phyloP scores from a whole-genome alignment of 75 land plant genomes.

The Picea glauca region DNA sequence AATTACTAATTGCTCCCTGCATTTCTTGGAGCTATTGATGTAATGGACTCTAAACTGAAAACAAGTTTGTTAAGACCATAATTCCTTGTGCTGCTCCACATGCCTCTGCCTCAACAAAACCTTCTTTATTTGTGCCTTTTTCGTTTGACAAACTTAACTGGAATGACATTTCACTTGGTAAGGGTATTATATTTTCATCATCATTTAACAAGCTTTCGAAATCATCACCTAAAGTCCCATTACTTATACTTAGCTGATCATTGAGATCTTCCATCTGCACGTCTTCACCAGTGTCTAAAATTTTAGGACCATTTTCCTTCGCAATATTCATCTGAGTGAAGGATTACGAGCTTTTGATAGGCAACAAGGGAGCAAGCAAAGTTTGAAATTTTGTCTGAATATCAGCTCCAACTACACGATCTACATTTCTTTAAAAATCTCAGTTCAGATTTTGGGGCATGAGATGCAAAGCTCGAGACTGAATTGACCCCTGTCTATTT shows the following conservation, averaged over 20 bases:
- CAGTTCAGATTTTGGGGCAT: too few relatives aligned
- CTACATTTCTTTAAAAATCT: too few relatives aligned
- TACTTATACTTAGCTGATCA: background rate
- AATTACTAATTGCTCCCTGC: too few relatives aligned
- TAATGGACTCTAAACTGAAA: too few relatives aligned
- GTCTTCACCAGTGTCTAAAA: slow-evolving; percentile 6
- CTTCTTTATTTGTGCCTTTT: slow-evolving; percentile 28
- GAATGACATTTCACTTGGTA: slow-evolving; percentile 24
- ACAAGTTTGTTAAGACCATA: too few relatives aligned
- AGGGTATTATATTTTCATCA: background rate
- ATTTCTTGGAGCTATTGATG: too few relatives aligned
- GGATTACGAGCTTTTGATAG: background rate
- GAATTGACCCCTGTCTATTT: too few relatives aligned
- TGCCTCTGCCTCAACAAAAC: background rate
- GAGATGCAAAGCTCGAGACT: too few relatives aligned
- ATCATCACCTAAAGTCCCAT: slow-evolving; percentile 5
- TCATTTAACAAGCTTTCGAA: background rate
- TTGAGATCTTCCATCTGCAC: slow-evolving; percentile 14
- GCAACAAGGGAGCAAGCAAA: slow-evolving; percentile 39
- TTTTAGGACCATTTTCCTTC: slow-evolving; percentile 10
- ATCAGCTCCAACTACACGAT: slow-evolving; percentile 24
- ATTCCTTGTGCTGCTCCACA: too few relatives aligned
- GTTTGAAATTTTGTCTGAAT: slow-evolving; percentile 26
- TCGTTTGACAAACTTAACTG: slow-evolving; percentile 43
- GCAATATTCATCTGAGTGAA: slow-evolving; percentile 2